Evolutionary conservation across 495 filamentous ascomycete species (phyloP).

Genomic region (Tuber indicum): DNA sequence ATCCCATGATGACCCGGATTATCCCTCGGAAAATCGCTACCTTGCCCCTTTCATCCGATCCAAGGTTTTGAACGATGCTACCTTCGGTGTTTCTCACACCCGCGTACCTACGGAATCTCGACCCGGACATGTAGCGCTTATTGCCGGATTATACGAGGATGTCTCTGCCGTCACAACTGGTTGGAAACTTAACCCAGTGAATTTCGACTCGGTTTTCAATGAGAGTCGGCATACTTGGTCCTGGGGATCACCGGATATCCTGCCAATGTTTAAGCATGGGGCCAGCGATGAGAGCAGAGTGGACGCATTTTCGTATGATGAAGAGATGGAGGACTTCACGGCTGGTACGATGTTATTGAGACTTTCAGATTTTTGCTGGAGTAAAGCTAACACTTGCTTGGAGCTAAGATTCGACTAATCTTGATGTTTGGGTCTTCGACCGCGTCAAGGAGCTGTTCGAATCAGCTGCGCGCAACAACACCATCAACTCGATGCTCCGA

Average conservation of each 20-base stretch:
- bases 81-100: slow-evolving; percentile 97
- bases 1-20: slow-evolving; percentile 81
- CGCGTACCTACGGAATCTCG: slow-evolving; percentile 95
- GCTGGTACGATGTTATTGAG: slow-evolving; percentile 35
- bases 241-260: slow-evolving; percentile 97
- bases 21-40: slow-evolving; percentile 55
- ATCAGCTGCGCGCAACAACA: slow-evolving; percentile 66
- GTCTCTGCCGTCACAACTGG: slow-evolving; percentile 95
- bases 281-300: slow-evolving; percentile 73
- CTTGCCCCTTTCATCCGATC: slow-evolving; percentile 91
- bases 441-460: slow-evolving; percentile 79
- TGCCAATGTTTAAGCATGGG: slow-evolving; percentile 94
- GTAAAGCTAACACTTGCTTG: slow-evolving; percentile 11
- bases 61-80: slow-evolving; percentile 79
- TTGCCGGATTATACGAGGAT: slow-evolving; percentile 96
- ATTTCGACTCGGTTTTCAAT: slow-evolving; percentile 99
- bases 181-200: slow-evolving; percentile 97
- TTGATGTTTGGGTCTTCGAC: slow-evolving; percentile 96
- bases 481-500: slow-evolving; percentile 64
- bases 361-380: neutral
- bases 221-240: slow-evolving; percentile 94
- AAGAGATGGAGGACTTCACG: slow-evolving; percentile 86
- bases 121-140: slow-evolving; percentile 94
- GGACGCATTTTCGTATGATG: slow-evolving; percentile 73
- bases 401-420: slow-evolving; percentile 58